phyloP scores from a whole-genome alignment of 2,329 filamentous ascomycete genomes.

The Exophiala aquamarina region DNA sequence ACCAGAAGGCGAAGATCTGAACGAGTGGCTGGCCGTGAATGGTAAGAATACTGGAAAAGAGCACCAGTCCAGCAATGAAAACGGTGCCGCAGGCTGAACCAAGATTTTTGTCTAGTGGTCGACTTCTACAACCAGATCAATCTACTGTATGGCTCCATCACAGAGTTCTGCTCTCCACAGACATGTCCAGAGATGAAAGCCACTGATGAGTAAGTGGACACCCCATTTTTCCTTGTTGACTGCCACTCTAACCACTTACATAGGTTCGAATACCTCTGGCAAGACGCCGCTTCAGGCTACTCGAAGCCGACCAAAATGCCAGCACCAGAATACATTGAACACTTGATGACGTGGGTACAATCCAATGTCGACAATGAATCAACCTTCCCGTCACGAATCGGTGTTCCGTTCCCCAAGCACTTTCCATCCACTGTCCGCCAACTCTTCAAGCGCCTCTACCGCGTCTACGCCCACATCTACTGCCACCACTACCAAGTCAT shows the following conservation, averaged over 20 bases:
- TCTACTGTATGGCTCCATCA: conserved; percentile 96
- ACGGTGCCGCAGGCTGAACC: too few relatives aligned
- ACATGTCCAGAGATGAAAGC: conserved; percentile 99
- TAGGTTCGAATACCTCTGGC: conserved; percentile 99
- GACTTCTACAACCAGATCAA: conserved; percentile 99
- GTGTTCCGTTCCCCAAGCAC: conserved; percentile 89
- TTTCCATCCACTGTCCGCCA: conserved; percentile 87
- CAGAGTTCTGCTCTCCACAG: conserved; percentile 96
- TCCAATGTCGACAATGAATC: conserved; percentile 92
- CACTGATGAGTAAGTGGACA: conserved; percentile 81
- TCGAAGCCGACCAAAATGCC: conserved; percentile 98
- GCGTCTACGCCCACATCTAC: conserved; percentile 98
- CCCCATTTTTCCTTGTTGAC: conserved; percentile 7
- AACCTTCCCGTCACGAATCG: conserved; percentile 91
- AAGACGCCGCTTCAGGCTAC: conserved; percentile 82
- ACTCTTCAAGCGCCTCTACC: conserved; percentile 98
- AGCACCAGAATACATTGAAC: conserved; percentile 94
- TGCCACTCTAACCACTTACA: too few relatives aligned
- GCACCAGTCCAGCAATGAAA: too few relatives aligned
- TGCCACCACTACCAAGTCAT: conserved; percentile 99
- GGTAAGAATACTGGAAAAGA: too few relatives aligned
- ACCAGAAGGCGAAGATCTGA: conserved; percentile 94
- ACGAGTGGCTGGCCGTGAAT: conserved; percentile 98
- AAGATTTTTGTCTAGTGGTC: conserved; percentile 66
- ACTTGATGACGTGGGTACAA: conserved; percentile 96